Percentiles rank a stretch among this genome's conserved stretches.
phyloP scores from a whole-genome alignment of 495 filamentous ascomycete genomes.

The Polyplosphaeria fusca region DNA sequence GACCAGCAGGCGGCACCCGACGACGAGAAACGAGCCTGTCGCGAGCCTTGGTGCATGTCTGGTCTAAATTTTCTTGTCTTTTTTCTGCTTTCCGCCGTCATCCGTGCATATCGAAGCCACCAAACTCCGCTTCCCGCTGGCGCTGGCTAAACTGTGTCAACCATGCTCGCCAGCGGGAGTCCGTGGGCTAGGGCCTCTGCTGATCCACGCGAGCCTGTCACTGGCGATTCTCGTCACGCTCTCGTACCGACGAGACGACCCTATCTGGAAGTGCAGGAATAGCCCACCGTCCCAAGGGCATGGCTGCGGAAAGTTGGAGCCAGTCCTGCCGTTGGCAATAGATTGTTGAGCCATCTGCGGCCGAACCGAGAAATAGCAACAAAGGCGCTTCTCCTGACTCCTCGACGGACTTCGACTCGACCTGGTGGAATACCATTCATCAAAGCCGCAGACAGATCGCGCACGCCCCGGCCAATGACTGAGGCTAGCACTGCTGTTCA shows the following conservation, averaged over 20 bases:
- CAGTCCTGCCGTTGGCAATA: slow-evolving; percentile 16
- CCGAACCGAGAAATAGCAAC: too few species aligned
- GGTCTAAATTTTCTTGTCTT: slow-evolving; percentile 2
- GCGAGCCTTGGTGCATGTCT: slow-evolving; percentile 22
- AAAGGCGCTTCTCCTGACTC: too few species aligned
- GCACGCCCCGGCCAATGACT: too few species aligned
- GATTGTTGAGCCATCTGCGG: too few species aligned
- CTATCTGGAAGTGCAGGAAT: not conserved
- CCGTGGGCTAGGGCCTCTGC: slow-evolving; percentile 19
- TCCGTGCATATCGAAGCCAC: slow-evolving; percentile 26
- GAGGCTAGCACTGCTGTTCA: too few species aligned
- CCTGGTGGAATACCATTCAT: too few species aligned
- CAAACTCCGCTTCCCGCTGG: slow-evolving; percentile 28
- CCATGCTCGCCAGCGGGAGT: slow-evolving; percentile 21
- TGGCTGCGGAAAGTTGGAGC: slow-evolving; percentile 5
- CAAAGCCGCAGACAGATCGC: too few species aligned
- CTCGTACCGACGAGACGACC: not conserved
- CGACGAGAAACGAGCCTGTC: slow-evolving; percentile 23
- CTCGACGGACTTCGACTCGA: too few species aligned
- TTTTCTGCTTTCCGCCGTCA: slow-evolving; percentile 30
- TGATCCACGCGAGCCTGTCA: slow-evolving; percentile 13
- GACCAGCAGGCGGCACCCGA: not conserved
- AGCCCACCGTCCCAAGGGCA: slow-evolving; percentile 13
- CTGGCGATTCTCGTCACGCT: slow-evolving; percentile 11
- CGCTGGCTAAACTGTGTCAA: slow-evolving; percentile 26